Evolutionary conservation across 805 yeast genomes (phyloP).

Genomic region (Pichia kluyveri): DNA sequence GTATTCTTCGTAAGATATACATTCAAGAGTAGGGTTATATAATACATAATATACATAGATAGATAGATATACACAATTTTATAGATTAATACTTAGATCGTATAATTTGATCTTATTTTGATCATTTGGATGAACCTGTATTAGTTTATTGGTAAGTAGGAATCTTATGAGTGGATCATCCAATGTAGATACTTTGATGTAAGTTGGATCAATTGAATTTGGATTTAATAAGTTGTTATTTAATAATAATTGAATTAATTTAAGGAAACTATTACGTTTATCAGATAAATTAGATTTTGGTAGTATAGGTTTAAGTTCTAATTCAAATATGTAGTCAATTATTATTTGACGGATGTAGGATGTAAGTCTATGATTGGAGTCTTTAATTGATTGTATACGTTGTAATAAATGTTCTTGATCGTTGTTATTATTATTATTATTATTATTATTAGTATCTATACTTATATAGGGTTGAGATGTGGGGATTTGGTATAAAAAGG

Average conservation of each 20-base stretch:
- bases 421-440: no score
- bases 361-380: neutral
- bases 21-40: conserved; percentile 11
- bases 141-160: conserved; percentile 20
- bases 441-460: no score
- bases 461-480: no score
- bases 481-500: no score
- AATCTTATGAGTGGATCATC: conserved; percentile 28
- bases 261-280: conserved; percentile 14
- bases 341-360: conserved; percentile 8
- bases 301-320: conserved; percentile 17
- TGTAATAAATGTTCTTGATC: no score
- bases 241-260: conserved; percentile 23
- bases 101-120: conserved; percentile 22
- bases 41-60: neutral
- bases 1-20: conserved; percentile 40
- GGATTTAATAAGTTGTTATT: conserved; percentile 17
- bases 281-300: neutral
- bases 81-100: conserved; percentile 11
- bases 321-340: conserved; percentile 20
- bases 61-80: neutral
- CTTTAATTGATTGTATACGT: neutral
- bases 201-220: conserved; percentile 1
- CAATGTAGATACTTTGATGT: conserved; percentile 19
- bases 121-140: conserved; percentile 20